Percentiles rank a stretch among this genome's conserved stretches.
Conservation (phyloP, 768 basidiomycete genomes). For the Boletus eberwhitei region DNA sequence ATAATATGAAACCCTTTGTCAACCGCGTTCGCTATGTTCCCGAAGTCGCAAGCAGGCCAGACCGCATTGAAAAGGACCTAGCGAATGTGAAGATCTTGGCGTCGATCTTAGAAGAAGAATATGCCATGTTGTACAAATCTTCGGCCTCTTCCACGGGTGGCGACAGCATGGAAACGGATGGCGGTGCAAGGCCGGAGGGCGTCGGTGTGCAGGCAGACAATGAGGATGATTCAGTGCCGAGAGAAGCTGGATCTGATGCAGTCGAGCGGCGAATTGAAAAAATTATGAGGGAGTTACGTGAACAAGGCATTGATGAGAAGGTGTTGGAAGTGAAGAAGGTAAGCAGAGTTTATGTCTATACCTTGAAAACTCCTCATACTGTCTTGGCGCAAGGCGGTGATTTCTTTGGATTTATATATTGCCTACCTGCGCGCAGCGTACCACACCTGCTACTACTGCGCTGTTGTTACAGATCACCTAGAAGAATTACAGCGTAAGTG, state of each 20-base stretch:
- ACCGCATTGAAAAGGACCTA: constrained; percentile 78
- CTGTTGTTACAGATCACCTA: constrained; percentile 84
- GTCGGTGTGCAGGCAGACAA: constrained; percentile 36
- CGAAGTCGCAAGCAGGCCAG: constrained; percentile 74
- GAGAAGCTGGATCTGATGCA: constrained; percentile 68
- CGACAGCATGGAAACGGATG: constrained; percentile 27
- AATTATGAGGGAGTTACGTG: constrained; percentile 65
- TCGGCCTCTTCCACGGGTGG: constrained; percentile 15
- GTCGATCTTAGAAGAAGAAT: constrained; percentile 71
- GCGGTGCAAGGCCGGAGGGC: constrained; percentile 30
- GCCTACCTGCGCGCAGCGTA: constrained; percentile 90
- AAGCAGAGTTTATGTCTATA: constrained; percentile 21
- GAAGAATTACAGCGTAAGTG: constrained; percentile 97
- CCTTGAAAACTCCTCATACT: constrained; percentile 20
- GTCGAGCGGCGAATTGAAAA: constrained; percentile 81
- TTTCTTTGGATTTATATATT: constrained; percentile 89
- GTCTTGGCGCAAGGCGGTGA: constrained; percentile 51
- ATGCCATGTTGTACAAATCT: constrained; percentile 46
- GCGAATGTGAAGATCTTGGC: constrained; percentile 72
- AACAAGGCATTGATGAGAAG: constrained; percentile 67
- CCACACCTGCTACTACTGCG: constrained; percentile 98
- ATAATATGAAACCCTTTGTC: constrained; percentile 72
- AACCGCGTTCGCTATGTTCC: constrained; percentile 80
- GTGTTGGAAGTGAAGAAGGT: constrained; percentile 72
- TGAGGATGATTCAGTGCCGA: constrained; percentile 48